Evolutionary conservation across 305 asterid genomes (phyloP).

Genomic region (Solanum hybrid): DNA sequence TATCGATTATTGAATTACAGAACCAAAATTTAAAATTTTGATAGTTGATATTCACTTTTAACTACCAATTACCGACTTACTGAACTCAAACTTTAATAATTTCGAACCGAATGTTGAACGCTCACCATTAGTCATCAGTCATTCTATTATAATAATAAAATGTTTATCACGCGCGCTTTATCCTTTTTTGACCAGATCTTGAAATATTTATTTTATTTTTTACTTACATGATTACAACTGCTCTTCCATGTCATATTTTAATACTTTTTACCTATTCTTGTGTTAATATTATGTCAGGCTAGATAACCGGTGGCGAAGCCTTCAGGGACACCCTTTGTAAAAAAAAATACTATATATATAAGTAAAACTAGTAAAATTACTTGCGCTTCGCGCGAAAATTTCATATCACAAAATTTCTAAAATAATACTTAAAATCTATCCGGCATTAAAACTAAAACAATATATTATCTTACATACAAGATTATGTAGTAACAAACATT

Average conservation of each 20-base stretch:
- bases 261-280: background rate
- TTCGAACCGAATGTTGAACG: background rate
- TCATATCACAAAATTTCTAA: no score
- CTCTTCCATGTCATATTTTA: background rate
- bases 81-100: no score
- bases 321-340: background rate
- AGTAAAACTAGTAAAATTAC: background rate
- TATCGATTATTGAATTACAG: no score
- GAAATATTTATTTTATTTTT: background rate
- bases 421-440: no score
- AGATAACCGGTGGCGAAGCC: background rate
- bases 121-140: background rate
- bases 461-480: no score
- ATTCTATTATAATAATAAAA: background rate
- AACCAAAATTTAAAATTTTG: background rate
- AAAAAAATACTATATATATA: no score
- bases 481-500: no score
- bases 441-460: no score
- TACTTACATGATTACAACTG: background rate
- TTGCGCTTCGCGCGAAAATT: no score
- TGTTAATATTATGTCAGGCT: background rate
- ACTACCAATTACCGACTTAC: background rate
- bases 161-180: background rate
- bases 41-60: no score
- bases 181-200: background rate